Base-by-base conservation (phyloP, 139 green algal genomes). In the Prasinococcaceae sp. region DNA sequence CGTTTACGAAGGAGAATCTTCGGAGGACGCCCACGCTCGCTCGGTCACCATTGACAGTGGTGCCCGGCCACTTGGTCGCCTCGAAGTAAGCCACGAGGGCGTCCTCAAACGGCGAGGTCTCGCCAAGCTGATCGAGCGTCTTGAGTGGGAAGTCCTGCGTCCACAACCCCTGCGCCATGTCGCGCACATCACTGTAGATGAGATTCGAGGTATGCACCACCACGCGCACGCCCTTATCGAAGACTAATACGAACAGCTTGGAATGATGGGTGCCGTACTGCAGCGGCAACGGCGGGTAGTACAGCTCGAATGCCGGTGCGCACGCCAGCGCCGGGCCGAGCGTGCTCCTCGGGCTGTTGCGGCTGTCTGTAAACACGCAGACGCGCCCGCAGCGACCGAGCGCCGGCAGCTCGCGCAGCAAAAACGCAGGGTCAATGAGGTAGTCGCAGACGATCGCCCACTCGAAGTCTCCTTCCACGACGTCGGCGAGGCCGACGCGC, bases 191-290 rank as follows among this genome's bases (percentile, higher is more conserved):
- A 20, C 9, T 5, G 39, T 47, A 20, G 23, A 10, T 47, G 6
- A 47, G 39, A 20, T 47, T 47, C 39, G 39, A n/a, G 39, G 39
- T 47, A 20, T 47, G 39, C 6, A 47, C 9, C 8, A 9, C 8
- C 6, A 47, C 39, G 6, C 39, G 8, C 39, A 47, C 39, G 39
- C 39, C 39, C 19, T n/a, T 10, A 20, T 47, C 39, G 39, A 28
- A 47, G 19, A 10, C 39, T 5, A 47, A 20, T 22, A 47, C 25
- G 39, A 47, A 47, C 8, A 5, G 5, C 39, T 47, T 47, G 6
- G 39, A 28, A 20, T 47, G 39, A 20, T 47, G 39, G 19, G 39
- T 47, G 6, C 39, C 39, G 39, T 24, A 47, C 39, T 47, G n/a
- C n/a, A n/a, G n/a, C n/a, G n/a, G n/a, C n/a, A n/a, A n/a, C n/a